Base-by-base conservation (phyloP, 108 stramenopile genomes). In the Aurantiochytrium sp. region DNA sequence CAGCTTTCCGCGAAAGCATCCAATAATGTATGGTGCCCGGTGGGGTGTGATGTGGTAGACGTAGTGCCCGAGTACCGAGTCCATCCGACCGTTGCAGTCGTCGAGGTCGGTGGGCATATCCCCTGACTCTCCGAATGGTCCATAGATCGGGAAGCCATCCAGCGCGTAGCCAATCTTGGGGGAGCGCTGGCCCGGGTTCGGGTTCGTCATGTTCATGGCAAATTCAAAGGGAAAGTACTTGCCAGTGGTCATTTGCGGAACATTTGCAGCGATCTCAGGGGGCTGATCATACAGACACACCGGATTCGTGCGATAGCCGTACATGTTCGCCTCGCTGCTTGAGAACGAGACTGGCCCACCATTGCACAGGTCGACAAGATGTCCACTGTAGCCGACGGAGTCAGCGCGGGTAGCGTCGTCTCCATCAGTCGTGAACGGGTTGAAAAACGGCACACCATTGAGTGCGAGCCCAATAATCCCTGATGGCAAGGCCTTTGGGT, bases 141-240 rank as follows among this genome's bases (percentile, higher is more conserved):
- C 76, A 53, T 28, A 83, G 18, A 83, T 83, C 28, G 76, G 49
- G 49, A 83, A 83, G n/a, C 76, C 76, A 23, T 83, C 76, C 10
- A 83, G 51, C n/a, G 76, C 76, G 23, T 83, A 83, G 18, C 76
- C 76, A 53, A 83, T 21, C 76, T 83, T 83, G 23, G 76, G 76
- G 1, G 76, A 83, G 14, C 76, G 45, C 28, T 83, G 49, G 45
- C 76, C 76, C 12, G 76, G 76, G 49, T 10, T 83, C 28, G 76
- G 76, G 28, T 83, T 83, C 28, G 76, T 83, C 49, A 83, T 47
- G 25, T 23, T 53, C 18, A 45, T 45, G 8, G 45, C 12, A 23
- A 83, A 83, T 3, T 25, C 76, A 83, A 83, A 83, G 10, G 76
- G 76, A 83, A 25, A 83, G 45, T 53, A 53, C 51, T 83, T 83